These are phyloP conservation scores for Fusarium solani-melongenae DNA, from an alignment of 2,329 filamentous ascomycete genomes.

Conservation along the genomic window DNA sequence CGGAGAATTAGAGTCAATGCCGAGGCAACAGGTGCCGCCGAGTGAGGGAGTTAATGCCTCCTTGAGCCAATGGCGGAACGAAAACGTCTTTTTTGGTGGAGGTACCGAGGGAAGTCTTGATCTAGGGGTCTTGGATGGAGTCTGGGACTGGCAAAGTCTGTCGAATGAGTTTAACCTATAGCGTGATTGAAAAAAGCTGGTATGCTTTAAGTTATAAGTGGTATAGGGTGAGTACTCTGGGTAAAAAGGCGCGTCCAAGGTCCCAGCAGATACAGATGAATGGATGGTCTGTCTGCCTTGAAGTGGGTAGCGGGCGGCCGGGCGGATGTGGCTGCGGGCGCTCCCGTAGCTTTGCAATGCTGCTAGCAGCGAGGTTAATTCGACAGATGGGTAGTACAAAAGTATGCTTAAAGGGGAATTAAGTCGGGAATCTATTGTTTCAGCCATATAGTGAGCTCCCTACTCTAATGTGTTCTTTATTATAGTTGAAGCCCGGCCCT, in stretches of 20 bases:
- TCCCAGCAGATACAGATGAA: too few species aligned
- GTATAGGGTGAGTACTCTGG: background rate
- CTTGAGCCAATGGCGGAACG: background rate
- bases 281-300: too few species aligned
- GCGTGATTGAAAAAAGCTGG: background rate
- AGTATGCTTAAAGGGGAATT: background rate
- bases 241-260: background rate
- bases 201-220: background rate
- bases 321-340: background rate
- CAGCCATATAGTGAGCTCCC: background rate
- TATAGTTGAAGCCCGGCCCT: too few species aligned
- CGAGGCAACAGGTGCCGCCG: background rate
- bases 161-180: background rate
- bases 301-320: too few species aligned
- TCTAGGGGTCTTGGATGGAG: background rate
- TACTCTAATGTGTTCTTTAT: background rate
- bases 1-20: background rate
- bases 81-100: background rate
- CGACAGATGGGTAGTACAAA: background rate
- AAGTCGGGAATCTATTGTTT: background rate
- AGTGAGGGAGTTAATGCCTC: background rate
- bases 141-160: background rate
- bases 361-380: background rate
- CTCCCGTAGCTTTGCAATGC: background rate
- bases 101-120: background rate